Percentiles rank a stretch among this genome's conserved stretches.
phyloP scores from a whole-genome alignment of 441 rosid species.

The Sinapis alba region DNA sequence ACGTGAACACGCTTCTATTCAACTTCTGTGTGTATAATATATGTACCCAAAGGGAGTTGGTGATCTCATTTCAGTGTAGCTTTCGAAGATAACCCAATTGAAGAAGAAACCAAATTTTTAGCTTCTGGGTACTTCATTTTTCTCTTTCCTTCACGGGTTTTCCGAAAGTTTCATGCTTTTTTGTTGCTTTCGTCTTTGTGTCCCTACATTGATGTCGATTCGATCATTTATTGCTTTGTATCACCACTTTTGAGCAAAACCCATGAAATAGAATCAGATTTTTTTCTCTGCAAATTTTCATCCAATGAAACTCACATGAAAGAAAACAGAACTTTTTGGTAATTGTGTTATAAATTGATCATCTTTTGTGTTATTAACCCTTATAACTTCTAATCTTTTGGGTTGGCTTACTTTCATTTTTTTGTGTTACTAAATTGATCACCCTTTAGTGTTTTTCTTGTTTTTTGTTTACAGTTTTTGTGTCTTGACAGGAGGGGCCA shows the following conservation, averaged over 20 bases:
- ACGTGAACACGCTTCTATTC: slow-evolving; percentile 24
- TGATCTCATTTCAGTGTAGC: slow-evolving; percentile 22
- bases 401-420: not conserved
- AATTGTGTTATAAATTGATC: not conserved
- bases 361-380: not conserved
- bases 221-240: slow-evolving; percentile 2
- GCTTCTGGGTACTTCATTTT: slow-evolving; percentile 34
- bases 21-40: not conserved
- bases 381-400: not conserved
- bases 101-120: slow-evolving; percentile 14
- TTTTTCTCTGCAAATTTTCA: not conserved
- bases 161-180: slow-evolving; percentile 12
- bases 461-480: slow-evolving; percentile 4
- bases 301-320: not conserved
- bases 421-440: not conserved
- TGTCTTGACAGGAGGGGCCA: not conserved
- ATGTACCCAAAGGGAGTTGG: not conserved
- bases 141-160: slow-evolving; percentile 24
- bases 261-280: slow-evolving; percentile 7
- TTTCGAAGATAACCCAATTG: slow-evolving; percentile 23
- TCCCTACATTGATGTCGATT: slow-evolving; percentile 19
- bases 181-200: not conserved
- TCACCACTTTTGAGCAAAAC: not conserved
- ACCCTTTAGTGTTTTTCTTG: not conserved
- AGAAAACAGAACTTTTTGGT: not conserved